Evolutionary conservation across 768 basidiomycete species (phyloP).

Genomic region (Boletus fagicola): DNA sequence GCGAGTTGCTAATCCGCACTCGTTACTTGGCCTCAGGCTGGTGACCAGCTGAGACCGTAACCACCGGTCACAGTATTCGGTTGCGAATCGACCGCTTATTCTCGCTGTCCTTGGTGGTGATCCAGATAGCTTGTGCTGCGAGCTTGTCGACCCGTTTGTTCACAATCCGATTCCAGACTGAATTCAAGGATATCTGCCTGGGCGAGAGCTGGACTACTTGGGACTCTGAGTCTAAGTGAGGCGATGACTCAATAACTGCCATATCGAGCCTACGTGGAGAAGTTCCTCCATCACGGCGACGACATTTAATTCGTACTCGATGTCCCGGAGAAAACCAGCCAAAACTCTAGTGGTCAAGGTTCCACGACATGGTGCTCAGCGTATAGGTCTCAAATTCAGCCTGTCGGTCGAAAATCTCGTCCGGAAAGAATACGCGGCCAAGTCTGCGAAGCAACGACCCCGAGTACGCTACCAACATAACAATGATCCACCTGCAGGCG

Average conservation of each 20-base stretch:
- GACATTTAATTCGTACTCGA: slow-evolving; percentile 4
- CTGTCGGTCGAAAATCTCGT: slow-evolving; percentile 58
- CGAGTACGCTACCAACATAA: slow-evolving; percentile 52
- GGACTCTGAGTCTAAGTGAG: no score
- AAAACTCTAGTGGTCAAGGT: slow-evolving; percentile 62
- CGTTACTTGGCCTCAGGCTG: not conserved
- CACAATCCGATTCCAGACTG: not conserved
- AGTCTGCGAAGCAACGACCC: slow-evolving; percentile 42
- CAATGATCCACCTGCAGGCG: slow-evolving; percentile 43
- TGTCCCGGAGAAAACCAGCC: slow-evolving; percentile 46
- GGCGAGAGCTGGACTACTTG: not conserved
- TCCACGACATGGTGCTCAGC: slow-evolving; percentile 73
- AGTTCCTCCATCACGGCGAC: not conserved
- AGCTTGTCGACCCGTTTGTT: not conserved
- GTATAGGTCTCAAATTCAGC: slow-evolving; percentile 61
- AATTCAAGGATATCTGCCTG: not conserved
- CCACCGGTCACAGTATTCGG: slow-evolving; percentile 5
- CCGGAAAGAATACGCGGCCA: slow-evolving; percentile 44
- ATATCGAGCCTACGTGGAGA: slow-evolving; percentile 10
- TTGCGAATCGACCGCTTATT: not conserved
- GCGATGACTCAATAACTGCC: slow-evolving; percentile 2
- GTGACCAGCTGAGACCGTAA: slow-evolving; percentile 14
- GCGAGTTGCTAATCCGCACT: not conserved
- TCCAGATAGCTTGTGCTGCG: not conserved
- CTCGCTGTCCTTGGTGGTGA: not conserved